Evolutionary conservation across 768 basidiomycete genomes (phyloP).

Genomic region (Xerocomellus intermedius): DNA sequence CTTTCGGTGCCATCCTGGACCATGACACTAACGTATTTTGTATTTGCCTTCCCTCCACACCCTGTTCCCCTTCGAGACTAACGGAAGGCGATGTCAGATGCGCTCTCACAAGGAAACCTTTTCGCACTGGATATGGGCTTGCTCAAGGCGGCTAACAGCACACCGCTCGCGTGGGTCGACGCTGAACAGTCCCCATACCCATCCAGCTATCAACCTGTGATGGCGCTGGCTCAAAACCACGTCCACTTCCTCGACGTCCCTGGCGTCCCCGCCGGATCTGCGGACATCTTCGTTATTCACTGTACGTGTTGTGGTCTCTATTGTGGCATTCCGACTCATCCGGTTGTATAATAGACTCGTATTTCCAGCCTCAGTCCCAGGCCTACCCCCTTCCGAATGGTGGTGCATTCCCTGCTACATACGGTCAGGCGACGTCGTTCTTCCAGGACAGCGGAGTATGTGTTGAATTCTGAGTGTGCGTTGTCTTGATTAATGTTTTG

Average conservation of each 20-base stretch:
- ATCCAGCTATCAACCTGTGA: constrained; percentile 63
- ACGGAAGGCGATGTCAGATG: constrained; percentile 45
- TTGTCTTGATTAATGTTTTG: not conserved
- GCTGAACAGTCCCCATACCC: constrained; percentile 57
- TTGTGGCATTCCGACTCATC: not conserved
- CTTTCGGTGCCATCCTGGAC: constrained; percentile 76
- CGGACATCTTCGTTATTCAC: constrained; percentile 84
- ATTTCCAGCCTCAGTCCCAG: constrained; percentile 73
- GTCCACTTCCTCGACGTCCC: constrained; percentile 80
- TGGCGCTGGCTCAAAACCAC: constrained; percentile 86
- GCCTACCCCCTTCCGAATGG: constrained; percentile 48
- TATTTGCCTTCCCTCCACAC: constrained; percentile 23
- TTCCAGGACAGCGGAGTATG: constrained; percentile 56
- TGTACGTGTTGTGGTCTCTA: constrained; percentile 47
- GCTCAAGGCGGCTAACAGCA: constrained; percentile 58
- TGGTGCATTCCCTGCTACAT: constrained; percentile 59
- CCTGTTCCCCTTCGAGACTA: not conserved
- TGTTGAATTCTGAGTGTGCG: not conserved
- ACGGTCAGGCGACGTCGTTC: constrained; percentile 70
- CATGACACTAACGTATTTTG: constrained; percentile 94
- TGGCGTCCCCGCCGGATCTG: constrained; percentile 60
- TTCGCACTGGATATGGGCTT: constrained; percentile 69
- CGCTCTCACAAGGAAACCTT: constrained; percentile 61
- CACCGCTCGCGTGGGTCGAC: constrained; percentile 61
- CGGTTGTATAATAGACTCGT: constrained; percentile 50